Percentiles rank a stretch among this genome's conserved stretches.
Conservation (phyloP, 805 yeast genomes). For the Ogataea zsoltii region DNA sequence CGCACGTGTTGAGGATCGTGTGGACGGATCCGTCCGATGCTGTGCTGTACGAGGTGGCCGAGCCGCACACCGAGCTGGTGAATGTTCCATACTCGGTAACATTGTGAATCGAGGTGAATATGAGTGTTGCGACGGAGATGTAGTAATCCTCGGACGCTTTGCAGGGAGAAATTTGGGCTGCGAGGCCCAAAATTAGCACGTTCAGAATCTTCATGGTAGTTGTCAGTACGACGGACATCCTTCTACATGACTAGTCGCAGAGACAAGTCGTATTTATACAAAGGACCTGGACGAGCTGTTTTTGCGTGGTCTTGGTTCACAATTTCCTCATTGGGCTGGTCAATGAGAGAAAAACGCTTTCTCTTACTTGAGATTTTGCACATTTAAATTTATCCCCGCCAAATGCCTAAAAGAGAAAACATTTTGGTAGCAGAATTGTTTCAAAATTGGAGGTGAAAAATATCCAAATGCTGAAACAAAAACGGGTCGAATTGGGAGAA, state of each 20-base stretch:
- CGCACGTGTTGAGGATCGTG: conserved; percentile 20
- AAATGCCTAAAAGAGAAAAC: conserved; percentile 1
- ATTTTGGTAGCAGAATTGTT: conserved; percentile 1
- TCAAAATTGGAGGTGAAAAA: neutral
- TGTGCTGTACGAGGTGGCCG: conserved; percentile 6
- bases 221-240: too few species aligned
- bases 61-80: conserved; percentile 5
- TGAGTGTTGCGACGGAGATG: conserved; percentile 8
- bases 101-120: conserved; percentile 7
- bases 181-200: neutral
- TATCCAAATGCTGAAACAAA: too few species aligned
- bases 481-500: too few species aligned
- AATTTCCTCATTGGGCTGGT: neutral
- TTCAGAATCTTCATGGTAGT: neutral
- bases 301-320: neutral
- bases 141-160: conserved; percentile 1
- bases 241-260: neutral
- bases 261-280: conserved; percentile 1
- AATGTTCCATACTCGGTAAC: conserved; percentile 12
- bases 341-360: neutral
- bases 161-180: neutral
- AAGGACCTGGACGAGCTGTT: neutral
- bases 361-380: too few species aligned
- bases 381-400: neutral
- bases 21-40: conserved; percentile 4